Evolutionary conservation across 2,329 filamentous ascomycete genomes (phyloP).

Genomic region (Trichoderma guizhouense): DNA sequence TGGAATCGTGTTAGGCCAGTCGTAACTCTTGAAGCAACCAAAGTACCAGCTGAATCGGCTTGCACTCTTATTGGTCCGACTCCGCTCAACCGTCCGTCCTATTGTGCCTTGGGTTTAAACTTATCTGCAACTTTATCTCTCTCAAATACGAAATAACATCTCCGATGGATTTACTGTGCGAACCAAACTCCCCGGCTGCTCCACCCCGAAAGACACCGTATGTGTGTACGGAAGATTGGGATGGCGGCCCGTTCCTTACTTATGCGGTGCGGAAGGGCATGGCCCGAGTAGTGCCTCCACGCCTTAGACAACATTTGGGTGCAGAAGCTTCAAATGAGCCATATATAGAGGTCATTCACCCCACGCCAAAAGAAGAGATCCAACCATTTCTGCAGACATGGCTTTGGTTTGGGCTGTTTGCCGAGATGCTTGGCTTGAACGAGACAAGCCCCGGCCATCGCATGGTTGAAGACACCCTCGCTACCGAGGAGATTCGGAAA

Average conservation of each 20-base stretch:
- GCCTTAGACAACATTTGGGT: constrained; percentile 6
- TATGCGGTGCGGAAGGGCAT: constrained; percentile 25
- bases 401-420: constrained; percentile 33
- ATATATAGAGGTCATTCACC: constrained; percentile 20
- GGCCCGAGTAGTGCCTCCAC: constrained; percentile 10
- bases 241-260: constrained; percentile 26
- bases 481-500: constrained; percentile 18
- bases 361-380: constrained; percentile 24
- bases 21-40: too few species aligned
- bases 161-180: constrained; percentile 24
- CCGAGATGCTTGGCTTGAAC: constrained; percentile 30
- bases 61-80: too few species aligned
- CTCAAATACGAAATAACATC: neutral
- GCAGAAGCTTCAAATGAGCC: constrained; percentile 8
- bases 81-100: neutral
- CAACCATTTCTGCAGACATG: constrained; percentile 32
- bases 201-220: constrained; percentile 23
- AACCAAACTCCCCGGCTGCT: constrained; percentile 22
- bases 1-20: too few species aligned
- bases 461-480: constrained; percentile 17
- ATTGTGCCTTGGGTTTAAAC: neutral
- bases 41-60: too few species aligned
- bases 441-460: constrained; percentile 20
- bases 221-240: constrained; percentile 26
- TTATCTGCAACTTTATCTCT: neutral